Evolutionary conservation across 2,329 filamentous ascomycete genomes (phyloP).

Genomic region (Calonectria henricotiae): DNA sequence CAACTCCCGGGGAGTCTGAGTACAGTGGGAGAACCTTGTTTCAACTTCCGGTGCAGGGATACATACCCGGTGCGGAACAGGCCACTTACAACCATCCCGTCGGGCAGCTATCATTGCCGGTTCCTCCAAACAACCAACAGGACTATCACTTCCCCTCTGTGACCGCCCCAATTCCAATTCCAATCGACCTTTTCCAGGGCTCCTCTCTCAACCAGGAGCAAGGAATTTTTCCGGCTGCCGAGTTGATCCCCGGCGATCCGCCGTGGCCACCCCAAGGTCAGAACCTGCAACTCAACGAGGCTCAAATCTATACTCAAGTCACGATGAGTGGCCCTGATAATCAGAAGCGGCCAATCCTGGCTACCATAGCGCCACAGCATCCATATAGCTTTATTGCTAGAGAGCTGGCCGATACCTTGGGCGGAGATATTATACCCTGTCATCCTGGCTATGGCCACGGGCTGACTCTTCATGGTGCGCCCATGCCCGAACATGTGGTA

Average conservation of each 20-base stretch:
- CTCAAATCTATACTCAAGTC: background rate
- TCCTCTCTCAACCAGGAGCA: background rate
- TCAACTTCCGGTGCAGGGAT: background rate
- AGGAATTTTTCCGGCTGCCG: background rate
- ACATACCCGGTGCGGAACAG: background rate
- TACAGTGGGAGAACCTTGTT: background rate
- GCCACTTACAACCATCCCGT: background rate
- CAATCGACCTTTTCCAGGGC: too few species aligned
- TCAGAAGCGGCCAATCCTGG: background rate
- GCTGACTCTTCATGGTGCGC: background rate
- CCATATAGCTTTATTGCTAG: background rate
- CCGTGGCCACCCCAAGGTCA: background rate
- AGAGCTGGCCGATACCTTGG: background rate
- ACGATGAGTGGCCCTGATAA: background rate
- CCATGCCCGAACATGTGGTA: background rate
- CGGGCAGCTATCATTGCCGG: too few species aligned
- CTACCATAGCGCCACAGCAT: background rate
- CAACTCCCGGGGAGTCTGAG: too few species aligned
- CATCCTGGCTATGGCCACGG: background rate
- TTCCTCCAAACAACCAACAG: background rate
- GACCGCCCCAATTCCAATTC: background rate
- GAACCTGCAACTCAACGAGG: background rate
- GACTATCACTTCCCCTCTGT: background rate
- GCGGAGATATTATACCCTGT: background rate
- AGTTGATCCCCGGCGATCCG: background rate